These are phyloP conservation scores for Hordeum marinum DNA, from an alignment of 176 grass and related monocot genomes.

Conservation along the genomic window DNA sequence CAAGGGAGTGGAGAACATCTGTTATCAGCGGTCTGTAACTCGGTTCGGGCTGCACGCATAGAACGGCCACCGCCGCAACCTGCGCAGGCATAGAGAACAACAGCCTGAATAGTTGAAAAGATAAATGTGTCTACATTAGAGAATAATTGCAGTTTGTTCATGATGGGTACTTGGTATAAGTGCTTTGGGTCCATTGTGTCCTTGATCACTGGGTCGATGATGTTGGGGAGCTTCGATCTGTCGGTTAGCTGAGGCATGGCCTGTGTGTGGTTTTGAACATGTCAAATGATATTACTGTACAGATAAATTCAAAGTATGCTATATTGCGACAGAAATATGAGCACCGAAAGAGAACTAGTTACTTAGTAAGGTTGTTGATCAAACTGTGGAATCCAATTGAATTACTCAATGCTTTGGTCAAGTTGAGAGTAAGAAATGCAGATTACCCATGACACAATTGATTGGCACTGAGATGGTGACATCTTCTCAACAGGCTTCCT, in stretches of 20 bases:
- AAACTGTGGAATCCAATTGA: background rate
- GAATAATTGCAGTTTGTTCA: background rate
- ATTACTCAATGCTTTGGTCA: background rate
- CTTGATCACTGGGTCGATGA: conserved; percentile 90
- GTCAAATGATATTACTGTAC: conserved; percentile 4
- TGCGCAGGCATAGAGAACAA: conserved; percentile 23
- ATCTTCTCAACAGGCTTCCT: conserved; percentile 90
- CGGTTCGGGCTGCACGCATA: conserved; percentile 89
- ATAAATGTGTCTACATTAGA: background rate
- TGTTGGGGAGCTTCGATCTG: conserved; percentile 88
- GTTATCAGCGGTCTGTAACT: conserved; percentile 97
- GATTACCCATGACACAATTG: conserved; percentile 92
- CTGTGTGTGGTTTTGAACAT: conserved; percentile 33
- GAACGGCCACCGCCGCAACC: conserved; percentile 90
- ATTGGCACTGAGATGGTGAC: conserved; percentile 74
- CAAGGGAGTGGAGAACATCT: conserved; percentile 91
- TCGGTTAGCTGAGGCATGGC: conserved; percentile 96
- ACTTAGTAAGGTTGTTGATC: background rate
- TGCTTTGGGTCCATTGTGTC: conserved; percentile 94
- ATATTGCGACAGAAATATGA: background rate
- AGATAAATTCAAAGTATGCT: background rate
- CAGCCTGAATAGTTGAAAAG: background rate
- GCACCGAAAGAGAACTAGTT: background rate
- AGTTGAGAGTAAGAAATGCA: background rate
- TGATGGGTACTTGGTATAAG: conserved; percentile 73